phyloP scores from a whole-genome alignment of 306 rosid species.

The Sesbania bispinosa region DNA sequence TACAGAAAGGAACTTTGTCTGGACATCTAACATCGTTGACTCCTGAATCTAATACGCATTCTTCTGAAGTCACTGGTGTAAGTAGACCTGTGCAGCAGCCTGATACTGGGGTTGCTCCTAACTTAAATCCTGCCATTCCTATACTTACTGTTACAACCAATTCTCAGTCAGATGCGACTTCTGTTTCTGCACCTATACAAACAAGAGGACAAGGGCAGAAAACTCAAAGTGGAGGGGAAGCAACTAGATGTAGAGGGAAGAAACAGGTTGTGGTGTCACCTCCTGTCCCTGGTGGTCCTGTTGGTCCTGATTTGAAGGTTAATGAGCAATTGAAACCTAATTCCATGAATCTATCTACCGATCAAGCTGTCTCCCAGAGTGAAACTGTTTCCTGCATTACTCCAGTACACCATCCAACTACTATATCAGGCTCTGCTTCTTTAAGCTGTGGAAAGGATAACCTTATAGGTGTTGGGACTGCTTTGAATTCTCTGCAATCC shows the following conservation, averaged over 20 bases:
- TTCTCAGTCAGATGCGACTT: constrained; percentile 30
- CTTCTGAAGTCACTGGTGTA: constrained; percentile 28
- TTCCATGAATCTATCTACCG: constrained; percentile 26
- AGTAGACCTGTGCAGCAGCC: constrained; percentile 26
- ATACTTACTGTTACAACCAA: constrained; percentile 32
- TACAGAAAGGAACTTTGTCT: constrained; percentile 35
- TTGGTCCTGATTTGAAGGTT: constrained; percentile 47
- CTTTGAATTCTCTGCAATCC: constrained; percentile 42
- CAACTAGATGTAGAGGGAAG: constrained; percentile 73
- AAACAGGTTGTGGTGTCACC: constrained; percentile 43
- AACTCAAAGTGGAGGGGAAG: constrained; percentile 49
- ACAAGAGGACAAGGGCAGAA: constrained; percentile 63
- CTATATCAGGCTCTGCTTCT: constrained; percentile 38
- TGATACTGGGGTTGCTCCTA: constrained; percentile 35
- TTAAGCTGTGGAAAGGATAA: constrained; percentile 32
- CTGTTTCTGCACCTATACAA: constrained; percentile 41
- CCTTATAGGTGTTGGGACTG: constrained; percentile 31
- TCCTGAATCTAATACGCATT: constrained; percentile 37
- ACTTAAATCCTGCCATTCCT: constrained; percentile 36
- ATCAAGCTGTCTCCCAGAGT: constrained; percentile 37
- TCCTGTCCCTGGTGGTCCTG: constrained; percentile 35
- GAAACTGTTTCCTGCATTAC: constrained; percentile 36
- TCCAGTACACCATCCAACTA: constrained; percentile 33
- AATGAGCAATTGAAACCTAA: constrained; percentile 45
- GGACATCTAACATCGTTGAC: constrained; percentile 31